These are phyloP conservation scores for Eragrostis curvula DNA, from an alignment of 176 grass and related monocot species.

Conservation along the genomic window DNA sequence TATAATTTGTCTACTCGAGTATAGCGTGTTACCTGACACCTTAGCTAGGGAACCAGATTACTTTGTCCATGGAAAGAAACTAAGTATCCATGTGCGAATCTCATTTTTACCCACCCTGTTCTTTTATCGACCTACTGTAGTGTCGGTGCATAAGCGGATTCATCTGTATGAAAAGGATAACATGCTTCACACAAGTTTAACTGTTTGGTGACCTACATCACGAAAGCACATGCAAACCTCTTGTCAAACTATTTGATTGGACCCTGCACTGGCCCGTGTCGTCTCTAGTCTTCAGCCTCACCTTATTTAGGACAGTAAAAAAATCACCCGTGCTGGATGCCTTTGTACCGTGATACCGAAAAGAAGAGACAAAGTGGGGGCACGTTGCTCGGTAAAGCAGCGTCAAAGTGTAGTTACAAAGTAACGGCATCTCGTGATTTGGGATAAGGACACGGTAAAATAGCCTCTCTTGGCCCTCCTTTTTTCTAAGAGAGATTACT, in stretches of 20 bases:
- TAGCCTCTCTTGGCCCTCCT: background rate
- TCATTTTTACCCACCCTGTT: background rate
- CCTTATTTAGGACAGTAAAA: background rate
- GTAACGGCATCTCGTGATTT: background rate
- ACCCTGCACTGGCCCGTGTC: background rate
- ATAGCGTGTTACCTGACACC: too few species aligned
- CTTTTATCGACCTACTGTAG: background rate
- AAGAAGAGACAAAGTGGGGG: slow-evolving; percentile 9
- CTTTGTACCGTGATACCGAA: background rate
- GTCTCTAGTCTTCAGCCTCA: too few species aligned
- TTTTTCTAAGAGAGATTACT: too few species aligned
- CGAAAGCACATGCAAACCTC: background rate
- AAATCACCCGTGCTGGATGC: background rate
- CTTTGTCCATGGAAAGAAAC: background rate
- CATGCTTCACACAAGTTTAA: background rate
- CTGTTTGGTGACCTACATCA: background rate
- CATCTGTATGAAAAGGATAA: background rate
- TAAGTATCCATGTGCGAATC: background rate
- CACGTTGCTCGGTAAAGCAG: slow-evolving; percentile 44
- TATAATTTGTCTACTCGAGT: background rate
- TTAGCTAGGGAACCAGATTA: background rate
- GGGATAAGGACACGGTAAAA: background rate
- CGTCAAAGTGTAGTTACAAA: slow-evolving; percentile 5
- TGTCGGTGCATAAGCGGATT: background rate
- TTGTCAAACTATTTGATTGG: background rate